These are phyloP conservation scores for Epithele typhae DNA, from an alignment of 768 basidiomycete species.

Conservation along the genomic window DNA sequence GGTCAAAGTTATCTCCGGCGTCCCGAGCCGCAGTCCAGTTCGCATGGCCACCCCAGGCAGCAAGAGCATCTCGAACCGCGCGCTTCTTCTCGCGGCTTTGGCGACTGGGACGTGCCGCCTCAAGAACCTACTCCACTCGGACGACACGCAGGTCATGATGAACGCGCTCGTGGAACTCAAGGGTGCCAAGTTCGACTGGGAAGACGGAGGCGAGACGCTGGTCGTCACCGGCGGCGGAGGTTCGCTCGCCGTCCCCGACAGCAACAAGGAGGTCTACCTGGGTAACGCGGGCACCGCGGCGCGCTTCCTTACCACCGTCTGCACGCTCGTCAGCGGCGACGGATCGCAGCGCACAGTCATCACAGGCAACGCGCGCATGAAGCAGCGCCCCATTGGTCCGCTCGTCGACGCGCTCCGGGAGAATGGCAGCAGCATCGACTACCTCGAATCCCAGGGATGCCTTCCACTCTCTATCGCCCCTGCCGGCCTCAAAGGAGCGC, in stretches of 20 bases:
- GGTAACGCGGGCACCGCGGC: constrained; percentile 98
- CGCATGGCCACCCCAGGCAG: constrained; percentile 93
- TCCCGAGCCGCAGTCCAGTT: constrained; percentile 46
- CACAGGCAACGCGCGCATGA: constrained; percentile 98
- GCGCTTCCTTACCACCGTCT: constrained; percentile 95
- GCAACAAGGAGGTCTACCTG: constrained; percentile 88
- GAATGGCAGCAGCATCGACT: constrained; percentile 78
- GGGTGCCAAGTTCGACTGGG: constrained; percentile 93
- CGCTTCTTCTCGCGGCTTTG: constrained; percentile 88
- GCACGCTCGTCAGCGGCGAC: constrained; percentile 70
- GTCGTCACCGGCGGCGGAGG: constrained; percentile 89
- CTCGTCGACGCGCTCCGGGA: constrained; percentile 83
- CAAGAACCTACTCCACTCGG: constrained; percentile 90
- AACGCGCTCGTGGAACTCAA: constrained; percentile 83
- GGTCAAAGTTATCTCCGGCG: constrained; percentile 66
- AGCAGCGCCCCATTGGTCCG: constrained; percentile 95
- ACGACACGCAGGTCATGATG: constrained; percentile 99
- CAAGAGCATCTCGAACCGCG: constrained; percentile 95
- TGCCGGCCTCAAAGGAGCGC: constrained; percentile 75
- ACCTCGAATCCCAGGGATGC: constrained; percentile 76
- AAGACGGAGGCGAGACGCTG: constrained; percentile 93
- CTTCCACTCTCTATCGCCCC: constrained; percentile 86
- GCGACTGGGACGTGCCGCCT: constrained; percentile 84
- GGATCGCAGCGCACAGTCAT: constrained; percentile 60
- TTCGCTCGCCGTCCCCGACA: constrained; percentile 66